These are phyloP conservation scores for Kwoniella pini DNA, from an alignment of 768 basidiomycete genomes.

Conservation along the genomic window DNA sequence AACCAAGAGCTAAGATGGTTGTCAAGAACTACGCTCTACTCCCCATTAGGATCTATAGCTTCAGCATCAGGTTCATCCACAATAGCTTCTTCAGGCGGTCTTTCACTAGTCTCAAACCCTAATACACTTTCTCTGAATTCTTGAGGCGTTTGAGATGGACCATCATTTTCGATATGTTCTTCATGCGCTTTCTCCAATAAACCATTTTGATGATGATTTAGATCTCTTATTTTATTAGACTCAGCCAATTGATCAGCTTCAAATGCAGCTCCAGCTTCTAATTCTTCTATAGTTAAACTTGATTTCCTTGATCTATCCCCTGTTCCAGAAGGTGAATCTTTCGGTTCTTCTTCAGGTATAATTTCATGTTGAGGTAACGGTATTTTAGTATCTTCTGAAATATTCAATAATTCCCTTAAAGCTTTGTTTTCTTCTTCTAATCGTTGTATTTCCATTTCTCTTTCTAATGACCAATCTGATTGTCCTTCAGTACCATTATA, in stretches of 20 bases:
- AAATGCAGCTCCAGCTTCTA: constrained; percentile 38
- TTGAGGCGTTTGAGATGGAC: not conserved
- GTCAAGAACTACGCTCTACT: not conserved
- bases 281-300: constrained; percentile 39
- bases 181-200: not conserved
- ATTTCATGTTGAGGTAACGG: constrained; percentile 2
- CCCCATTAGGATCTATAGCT: constrained; percentile 14
- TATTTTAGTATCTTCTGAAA: constrained; percentile 51
- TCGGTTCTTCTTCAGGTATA: constrained; percentile 5
- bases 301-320: constrained; percentile 28
- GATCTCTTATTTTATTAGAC: not conserved
- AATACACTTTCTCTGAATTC: constrained; percentile 13
- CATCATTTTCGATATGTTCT: constrained; percentile 4
- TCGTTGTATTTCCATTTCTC: constrained; percentile 81
- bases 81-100: constrained; percentile 26
- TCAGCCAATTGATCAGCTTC: constrained; percentile 20
- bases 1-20: no score
- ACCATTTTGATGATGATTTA: not conserved
- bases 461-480: constrained; percentile 81
- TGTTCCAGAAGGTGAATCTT: not conserved
- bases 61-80: constrained; percentile 23
- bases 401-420: constrained; percentile 71
- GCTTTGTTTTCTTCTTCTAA: constrained; percentile 80
- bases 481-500: constrained; percentile 54
- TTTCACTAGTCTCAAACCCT: constrained; percentile 20